phyloP scores from a whole-genome alignment of 2,329 filamentous ascomycete genomes.

The Chrysosporium queenslandicum region DNA sequence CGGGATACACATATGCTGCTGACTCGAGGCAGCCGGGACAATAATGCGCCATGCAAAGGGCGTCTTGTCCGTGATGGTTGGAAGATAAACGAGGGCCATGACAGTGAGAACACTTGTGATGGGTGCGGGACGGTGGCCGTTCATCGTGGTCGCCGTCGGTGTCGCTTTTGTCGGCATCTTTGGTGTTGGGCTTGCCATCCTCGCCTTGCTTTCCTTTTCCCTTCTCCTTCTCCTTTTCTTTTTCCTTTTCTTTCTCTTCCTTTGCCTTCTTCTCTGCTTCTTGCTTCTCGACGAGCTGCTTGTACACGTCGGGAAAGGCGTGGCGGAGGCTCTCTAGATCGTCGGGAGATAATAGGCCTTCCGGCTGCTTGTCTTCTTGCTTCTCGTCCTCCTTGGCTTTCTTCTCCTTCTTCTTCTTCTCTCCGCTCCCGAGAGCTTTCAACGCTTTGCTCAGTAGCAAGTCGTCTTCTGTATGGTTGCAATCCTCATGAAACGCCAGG shows the following conservation, averaged over 20 bases:
- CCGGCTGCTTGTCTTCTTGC: neutral
- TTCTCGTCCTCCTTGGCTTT: conserved; percentile 14
- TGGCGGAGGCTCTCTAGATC: conserved; percentile 1
- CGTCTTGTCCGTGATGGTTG: neutral
- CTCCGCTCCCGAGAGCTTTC: neutral
- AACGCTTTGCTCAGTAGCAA: conserved; percentile 11
- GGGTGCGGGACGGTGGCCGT: neutral
- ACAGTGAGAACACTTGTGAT: neutral
- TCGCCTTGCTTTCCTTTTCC: conserved; percentile 23
- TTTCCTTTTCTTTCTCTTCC: conserved; percentile 5
- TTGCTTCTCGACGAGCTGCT: neutral
- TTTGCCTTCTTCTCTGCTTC: conserved; percentile 2
- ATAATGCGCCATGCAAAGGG: neutral
- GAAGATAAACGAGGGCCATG: neutral
- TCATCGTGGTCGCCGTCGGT: neutral
- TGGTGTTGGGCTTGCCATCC: neutral
- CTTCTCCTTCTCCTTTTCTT: conserved; percentile 41
- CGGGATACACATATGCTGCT: neutral
- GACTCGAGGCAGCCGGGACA: neutral
- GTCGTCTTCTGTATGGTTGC: conserved; percentile 3
- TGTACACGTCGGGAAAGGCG: conserved; percentile 1
- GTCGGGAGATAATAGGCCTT: neutral
- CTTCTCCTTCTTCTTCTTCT: neutral
- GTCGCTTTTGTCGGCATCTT: neutral
- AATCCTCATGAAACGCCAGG: conserved; percentile 11